Evolutionary conservation across 2,329 filamentous ascomycete species (phyloP), one percentile per base, ranked within the genome.

Genomic region (Camillea tinctor): DNA sequence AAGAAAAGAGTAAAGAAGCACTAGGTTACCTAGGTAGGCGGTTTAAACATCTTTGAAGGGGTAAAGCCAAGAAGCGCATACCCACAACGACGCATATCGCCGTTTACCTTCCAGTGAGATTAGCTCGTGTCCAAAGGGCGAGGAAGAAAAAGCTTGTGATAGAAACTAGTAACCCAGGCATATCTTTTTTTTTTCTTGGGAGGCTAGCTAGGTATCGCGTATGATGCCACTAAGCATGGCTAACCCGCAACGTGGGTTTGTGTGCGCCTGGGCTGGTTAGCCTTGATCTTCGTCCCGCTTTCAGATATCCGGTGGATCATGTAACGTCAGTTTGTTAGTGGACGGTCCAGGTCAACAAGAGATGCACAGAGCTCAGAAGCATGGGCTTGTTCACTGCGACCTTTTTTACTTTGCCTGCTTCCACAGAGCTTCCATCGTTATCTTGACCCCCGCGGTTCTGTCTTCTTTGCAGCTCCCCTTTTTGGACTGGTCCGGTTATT

Each of bases 391-490:
- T 20, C 20, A 19, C 20, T 21, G 21, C 30, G 26, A 30, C 26
- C 22, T n/a, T 36, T n/a, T 36, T 26, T 9, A 13, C 19, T 26
- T 54, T 57, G 60, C 19, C 50, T 59, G 64, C 68, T 73, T 72
- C 71, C 57, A 71, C 66, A 57, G 58, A 68, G 65, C 69, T 73
- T 72, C 71, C 63, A 73, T 70, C 66, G 66, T 72, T 72, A 73
- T 72, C 69, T 71, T 62, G 61, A 63, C 63, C 21, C 63, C 68
- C 66, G 63, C 66, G 66, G 61, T 62, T 51, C 63, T 59, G 64
- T 65, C 55, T 72, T 73, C 71, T 67, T 64, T 71, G 67, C 71
- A 72, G 69, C 71, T 73, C 71, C 71, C 69, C 63, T 56, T 68
- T 72, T 71, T 51, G 70, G 71, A 66, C 60, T 56, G 56, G 52